Evolutionary conservation across 2,329 filamentous ascomycete species (phyloP), one percentile per base, ranked within the genome.

Genomic region (Sporothrix schenckii): DNA sequence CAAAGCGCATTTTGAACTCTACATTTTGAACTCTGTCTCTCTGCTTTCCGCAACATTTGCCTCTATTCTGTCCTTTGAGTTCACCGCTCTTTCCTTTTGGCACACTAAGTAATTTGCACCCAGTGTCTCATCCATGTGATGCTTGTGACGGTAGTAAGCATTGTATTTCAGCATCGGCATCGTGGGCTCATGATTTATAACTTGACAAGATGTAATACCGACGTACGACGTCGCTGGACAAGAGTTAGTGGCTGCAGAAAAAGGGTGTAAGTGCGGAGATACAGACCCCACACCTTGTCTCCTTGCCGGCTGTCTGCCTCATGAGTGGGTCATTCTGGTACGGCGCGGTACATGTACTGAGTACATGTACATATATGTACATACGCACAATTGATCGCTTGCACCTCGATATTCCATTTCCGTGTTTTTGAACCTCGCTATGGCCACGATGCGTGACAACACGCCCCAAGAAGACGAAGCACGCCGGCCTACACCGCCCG

Each of bases 81-180:
- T 19, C 47, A 49, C 47, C 47, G 47, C 47, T 49, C 47, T 49
- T 49, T 49, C 19, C 47, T 49, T 14, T 49, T 49, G 19, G 19
- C 47, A 49, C 19, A 49, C 10, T 49, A 1, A 49, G 47, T 49
- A 49, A 49, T 49, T 49, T 49, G 6, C 47, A 49, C 47, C 47
- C 47, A 49, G 47, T 49, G 47, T 49, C 47, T 49, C 19, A 16
- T 49, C 19, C 19, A 49, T 49, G 47, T 19, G 47, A 49, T 49
- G 47, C 47, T 49, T 14, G 47, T 16, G 47, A 49, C 47, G 19
- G 47, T 49, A 49, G 10, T 49, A 49, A 49, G 2, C 19, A 49
- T 49, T 49, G 47, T 16, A 49, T 49, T 49, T 49, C 47, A 49
- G 56, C 10, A 56, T 66, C n/a, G 47, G 47, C 19, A 49, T 49